Percentiles rank a stretch among this genome's conserved stretches.
These are phyloP conservation scores for Neurospora sublineolata DNA, from an alignment of 495 filamentous ascomycete species.

Conservation along the genomic window DNA sequence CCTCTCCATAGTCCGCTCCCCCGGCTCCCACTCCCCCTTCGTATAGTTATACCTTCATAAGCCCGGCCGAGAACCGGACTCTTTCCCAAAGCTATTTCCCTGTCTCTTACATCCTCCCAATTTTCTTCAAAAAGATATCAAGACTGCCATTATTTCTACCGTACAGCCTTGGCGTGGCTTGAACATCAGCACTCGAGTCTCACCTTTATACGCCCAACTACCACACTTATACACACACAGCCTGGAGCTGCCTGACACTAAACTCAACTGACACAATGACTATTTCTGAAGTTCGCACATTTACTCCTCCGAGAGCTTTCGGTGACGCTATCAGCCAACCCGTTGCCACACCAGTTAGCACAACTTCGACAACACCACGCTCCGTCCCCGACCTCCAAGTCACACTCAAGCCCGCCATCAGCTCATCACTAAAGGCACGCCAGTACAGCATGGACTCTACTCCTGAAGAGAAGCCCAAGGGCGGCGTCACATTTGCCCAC, in stretches of 20 bases:
- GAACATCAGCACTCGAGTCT: slow-evolving; percentile 64
- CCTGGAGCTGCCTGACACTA: slow-evolving; percentile 14
- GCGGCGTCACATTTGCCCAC: slow-evolving; percentile 73
- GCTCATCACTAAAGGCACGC: slow-evolving; percentile 16
- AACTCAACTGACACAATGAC: slow-evolving; percentile 22
- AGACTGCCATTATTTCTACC: slow-evolving; percentile 87
- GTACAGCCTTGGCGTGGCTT: slow-evolving; percentile 71
- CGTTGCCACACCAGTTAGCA: slow-evolving; percentile 14
- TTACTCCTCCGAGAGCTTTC: slow-evolving; percentile 60
- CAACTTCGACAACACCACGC: slow-evolving; percentile 8
- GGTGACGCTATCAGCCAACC: slow-evolving; percentile 47
- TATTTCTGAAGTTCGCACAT: slow-evolving; percentile 46
- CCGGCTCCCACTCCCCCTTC: neutral
- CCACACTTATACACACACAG: slow-evolving; percentile 17
- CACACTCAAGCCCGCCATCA: slow-evolving; percentile 19
- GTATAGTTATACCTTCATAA: neutral
- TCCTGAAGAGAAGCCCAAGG: slow-evolving; percentile 34
- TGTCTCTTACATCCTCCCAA: slow-evolving; percentile 3
- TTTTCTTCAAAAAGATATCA: neutral
- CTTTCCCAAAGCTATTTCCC: slow-evolving; percentile 8
- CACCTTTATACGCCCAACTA: slow-evolving; percentile 53
- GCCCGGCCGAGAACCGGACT: neutral
- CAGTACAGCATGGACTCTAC: slow-evolving; percentile 20
- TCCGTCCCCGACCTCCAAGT: slow-evolving; percentile 20
- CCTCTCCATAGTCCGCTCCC: neutral